A percentile compares a stretch with the other conserved stretches of the same genome.
These are phyloP conservation scores for Onygena corvina DNA, from an alignment of 2,329 filamentous ascomycete genomes.

Conservation along the genomic window DNA sequence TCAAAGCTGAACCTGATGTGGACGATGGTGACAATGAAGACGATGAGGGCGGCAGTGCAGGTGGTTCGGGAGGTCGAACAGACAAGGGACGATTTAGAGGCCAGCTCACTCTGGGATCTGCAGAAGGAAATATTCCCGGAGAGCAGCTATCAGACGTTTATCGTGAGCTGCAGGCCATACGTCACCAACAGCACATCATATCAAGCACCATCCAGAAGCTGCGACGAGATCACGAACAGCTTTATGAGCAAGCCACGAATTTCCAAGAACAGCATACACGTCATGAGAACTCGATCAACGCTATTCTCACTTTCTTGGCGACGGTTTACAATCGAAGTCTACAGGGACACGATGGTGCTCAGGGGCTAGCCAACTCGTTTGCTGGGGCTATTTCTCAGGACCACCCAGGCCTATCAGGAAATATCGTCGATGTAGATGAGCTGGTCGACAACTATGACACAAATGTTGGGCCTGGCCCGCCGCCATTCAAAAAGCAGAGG, in stretches of 20 bases:
- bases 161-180: constrained; percentile 67
- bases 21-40: constrained; percentile 59
- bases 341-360: constrained; percentile 63
- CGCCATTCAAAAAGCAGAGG: constrained; percentile 37
- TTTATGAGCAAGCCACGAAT: constrained; percentile 75
- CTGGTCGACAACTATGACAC: constrained; percentile 22
- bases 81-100: constrained; percentile 27
- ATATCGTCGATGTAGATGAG: constrained; percentile 52
- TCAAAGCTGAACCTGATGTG: constrained; percentile 47
- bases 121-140: constrained; percentile 19
- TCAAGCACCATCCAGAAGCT: constrained; percentile 68
- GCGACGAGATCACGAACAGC: constrained; percentile 71
- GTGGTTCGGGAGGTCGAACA: constrained; percentile 22
- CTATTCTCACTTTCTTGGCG: constrained; percentile 92
- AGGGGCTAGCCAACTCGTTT: constrained; percentile 76
- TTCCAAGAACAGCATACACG: constrained; percentile 88
- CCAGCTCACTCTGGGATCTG: constrained; percentile 32
- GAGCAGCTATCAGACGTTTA: constrained; percentile 69
- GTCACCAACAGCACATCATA: constrained; percentile 77
- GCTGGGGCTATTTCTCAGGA: constrained; percentile 57
- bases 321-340: constrained; percentile 92
- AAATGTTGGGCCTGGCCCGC: constrained; percentile 20
- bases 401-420: constrained; percentile 38
- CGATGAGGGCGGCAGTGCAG: constrained; percentile 27
- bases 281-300: constrained; percentile 98